Evolutionary conservation across 2,329 filamentous ascomycete species (phyloP).

Genomic region (Ophiognomonia clavigignenti-juglandacearum): DNA sequence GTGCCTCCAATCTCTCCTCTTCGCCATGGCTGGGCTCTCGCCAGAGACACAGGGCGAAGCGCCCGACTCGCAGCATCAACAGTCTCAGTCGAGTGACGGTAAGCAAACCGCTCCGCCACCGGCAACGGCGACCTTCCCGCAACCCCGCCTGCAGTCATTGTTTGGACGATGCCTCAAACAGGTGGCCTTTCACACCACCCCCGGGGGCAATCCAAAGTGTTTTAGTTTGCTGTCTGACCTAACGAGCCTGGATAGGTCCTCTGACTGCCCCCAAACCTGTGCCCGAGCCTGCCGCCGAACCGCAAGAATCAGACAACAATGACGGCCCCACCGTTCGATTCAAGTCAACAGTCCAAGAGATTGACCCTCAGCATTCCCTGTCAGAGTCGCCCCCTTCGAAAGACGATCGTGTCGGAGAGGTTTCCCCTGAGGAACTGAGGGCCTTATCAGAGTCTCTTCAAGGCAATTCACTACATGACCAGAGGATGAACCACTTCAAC

Average conservation of each 20-base stretch:
- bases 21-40: constrained; percentile 14
- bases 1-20: not conserved
- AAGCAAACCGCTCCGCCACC: constrained; percentile 11
- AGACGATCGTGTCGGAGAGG: constrained; percentile 23
- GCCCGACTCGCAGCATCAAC: constrained; percentile 4
- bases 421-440: constrained; percentile 60
- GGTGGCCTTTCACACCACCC: too few relatives aligned
- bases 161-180: too few relatives aligned
- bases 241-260: not conserved
- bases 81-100: constrained; percentile 4
- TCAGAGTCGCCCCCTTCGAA: constrained; percentile 19
- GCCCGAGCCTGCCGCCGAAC: constrained; percentile 17
- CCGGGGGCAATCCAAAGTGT: not conserved
- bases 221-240: not conserved
- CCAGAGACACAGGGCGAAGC: constrained; percentile 13
- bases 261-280: not conserved
- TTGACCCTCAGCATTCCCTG: constrained; percentile 43
- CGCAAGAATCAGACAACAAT: constrained; percentile 21
- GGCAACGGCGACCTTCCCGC: constrained; percentile 10
- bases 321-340: constrained; percentile 60
- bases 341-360: constrained; percentile 66
- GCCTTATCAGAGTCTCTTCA: constrained; percentile 70
- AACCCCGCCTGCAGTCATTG: constrained; percentile 8
- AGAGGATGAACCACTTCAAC: constrained; percentile 77
- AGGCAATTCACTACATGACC: constrained; percentile 71